Evolutionary conservation across 768 basidiomycete species (phyloP), one percentile per base, ranked within the genome.

Genomic region (Hericium rajendrae): DNA sequence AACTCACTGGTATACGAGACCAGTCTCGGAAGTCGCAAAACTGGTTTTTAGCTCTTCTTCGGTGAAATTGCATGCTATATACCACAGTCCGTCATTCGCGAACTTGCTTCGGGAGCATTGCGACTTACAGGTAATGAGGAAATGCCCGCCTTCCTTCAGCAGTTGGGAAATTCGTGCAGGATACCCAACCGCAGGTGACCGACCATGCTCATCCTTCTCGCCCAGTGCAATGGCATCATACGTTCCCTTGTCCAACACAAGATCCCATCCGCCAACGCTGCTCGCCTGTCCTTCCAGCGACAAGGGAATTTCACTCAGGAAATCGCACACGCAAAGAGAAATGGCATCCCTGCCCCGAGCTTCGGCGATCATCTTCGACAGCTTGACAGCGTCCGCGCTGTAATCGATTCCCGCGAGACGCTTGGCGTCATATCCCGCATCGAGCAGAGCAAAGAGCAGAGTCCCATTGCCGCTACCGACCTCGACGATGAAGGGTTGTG

Each of bases 211-310:
- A 43, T 84, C 82, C 65, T 81, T 83, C 55, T 76, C 75, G 52
- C 79, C 84, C 40, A 93, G 70, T 0, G 88, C 86, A 52, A 92
- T 91, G 5, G 91, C 89, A 64, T 93, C 91, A 65, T 83, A 90
- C 0, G 91, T 93, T n/a, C 91, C 91, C 68, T 93, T 93, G 70
- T 93, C 91, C 56, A 92, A 66, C 15, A 92, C 66, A 6, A 91
- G 70, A 65, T 91, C 86, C 90, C 90, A 93, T 38, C 62, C 62
- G 49, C 66, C 71, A 10, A 66, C 58, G 2, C 62, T 58, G 38
- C 61, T 59, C 56, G 43, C 40, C 15, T 43, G 53, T 16, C 62
- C 61, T 39, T 56, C n/a, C 26, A 68, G 57, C 6, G 64, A 49
- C 12, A 73, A 71, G 1, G 84, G 83, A 40, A 76, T 74, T 4